Evolutionary conservation across 805 yeast genomes (phyloP), one percentile per base, ranked within the genome.

Genomic region (Kockiozyma suomiensis): DNA sequence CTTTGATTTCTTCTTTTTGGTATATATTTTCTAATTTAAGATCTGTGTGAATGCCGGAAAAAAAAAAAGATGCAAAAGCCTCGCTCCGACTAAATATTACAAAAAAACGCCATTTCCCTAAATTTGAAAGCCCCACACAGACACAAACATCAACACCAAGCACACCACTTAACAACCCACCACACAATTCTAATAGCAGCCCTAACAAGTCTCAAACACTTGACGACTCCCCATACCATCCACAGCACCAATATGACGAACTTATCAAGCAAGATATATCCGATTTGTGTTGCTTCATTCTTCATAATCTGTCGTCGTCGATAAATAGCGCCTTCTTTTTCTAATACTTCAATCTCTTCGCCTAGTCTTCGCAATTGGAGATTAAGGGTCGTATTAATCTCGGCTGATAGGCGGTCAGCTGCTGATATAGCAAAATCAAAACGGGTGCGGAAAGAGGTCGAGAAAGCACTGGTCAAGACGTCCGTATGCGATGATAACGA

Each of bases 221-320:
- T 32, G 8, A 62, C 66, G 17, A 58, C 47, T 1, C 66, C 66
- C 66, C 66, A 62, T 23, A 62, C 66, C 13, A 40, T 56, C 66
- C 66, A 62, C 33, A 62, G 41, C 26, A 55, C 25, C 3, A 35
- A 12, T 21, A 53, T 55, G 17, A 62, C 58, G 35, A 48, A 25
- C 13, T 52, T 38, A 30, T 62, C 66, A 21, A 62, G 55, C 10
- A 56, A 43, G 17, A 56, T 57, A 21, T 61, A 62, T 15, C 65
- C 65, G 13, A 56, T 32, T 23, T 49, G 59, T 46, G 17, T 37
- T 13, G 54, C 17, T 26, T 40, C 53, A 17, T 12, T 26, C 48
- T 46, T 41, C 56, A 58, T 33, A 28, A 45, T 50, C 45, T 33
- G 52, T 23, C 32, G 21, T 15, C 65, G 61, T 2, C 64, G 46